A percentile compares a stretch with the other conserved stretches of the same genome.
These are phyloP conservation scores for Beta macrorhiza DNA, from an alignment of 179 eudicot species.

Conservation along the genomic window DNA sequence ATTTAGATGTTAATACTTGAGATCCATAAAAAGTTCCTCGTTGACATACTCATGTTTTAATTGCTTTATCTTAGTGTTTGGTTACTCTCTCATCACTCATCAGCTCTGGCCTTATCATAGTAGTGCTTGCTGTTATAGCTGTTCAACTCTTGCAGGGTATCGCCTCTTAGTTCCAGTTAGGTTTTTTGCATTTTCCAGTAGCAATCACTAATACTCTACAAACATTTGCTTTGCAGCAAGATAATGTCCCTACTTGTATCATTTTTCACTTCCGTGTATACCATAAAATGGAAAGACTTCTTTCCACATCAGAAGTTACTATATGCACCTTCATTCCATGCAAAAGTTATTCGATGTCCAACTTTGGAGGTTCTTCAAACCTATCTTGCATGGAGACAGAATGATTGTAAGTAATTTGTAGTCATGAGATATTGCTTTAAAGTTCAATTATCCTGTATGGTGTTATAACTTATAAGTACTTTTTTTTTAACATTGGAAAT, in stretches of 20 bases:
- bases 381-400: conserved; percentile 86
- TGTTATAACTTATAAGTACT: too few species aligned
- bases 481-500: too few species aligned
- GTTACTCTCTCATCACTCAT: not conserved
- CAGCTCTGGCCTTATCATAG: not conserved
- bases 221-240: conserved; percentile 62
- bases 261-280: conserved; percentile 44
- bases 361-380: conserved; percentile 78
- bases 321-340: conserved; percentile 65
- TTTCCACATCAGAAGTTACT: conserved; percentile 59
- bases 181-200: not conserved
- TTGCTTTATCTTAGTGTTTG: not conserved
- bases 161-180: not conserved
- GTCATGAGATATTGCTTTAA: too few species aligned
- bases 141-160: not conserved
- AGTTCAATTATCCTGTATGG: too few species aligned
- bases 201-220: conserved; percentile 1
- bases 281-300: conserved; percentile 41
- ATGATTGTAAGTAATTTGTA: conserved; percentile 57
- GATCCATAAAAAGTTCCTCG: not conserved
- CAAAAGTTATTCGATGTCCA: conserved; percentile 62
- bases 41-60: conserved; percentile 2
- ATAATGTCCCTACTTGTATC: conserved; percentile 74
- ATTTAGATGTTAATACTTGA: not conserved
- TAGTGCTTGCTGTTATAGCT: not conserved